Conservation (phyloP, 371 early-diverging fungal species). For the Mortierella sp. region DNA sequence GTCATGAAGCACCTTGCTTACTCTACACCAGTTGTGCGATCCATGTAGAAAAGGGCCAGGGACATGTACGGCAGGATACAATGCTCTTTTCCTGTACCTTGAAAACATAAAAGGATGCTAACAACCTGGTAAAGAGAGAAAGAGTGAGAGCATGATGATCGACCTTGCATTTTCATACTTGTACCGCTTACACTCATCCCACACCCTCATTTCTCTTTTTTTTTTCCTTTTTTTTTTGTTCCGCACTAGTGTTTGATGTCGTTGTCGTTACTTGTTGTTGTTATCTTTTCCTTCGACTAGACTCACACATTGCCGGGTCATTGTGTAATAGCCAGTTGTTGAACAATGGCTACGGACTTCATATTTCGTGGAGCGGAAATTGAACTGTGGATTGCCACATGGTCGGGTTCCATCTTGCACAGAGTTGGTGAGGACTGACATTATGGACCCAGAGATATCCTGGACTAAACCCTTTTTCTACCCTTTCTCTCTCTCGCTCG, state of each 20-base stretch:
- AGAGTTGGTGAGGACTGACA: slow-evolving; percentile 1
- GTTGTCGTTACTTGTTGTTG: neutral
- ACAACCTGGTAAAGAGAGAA: neutral
- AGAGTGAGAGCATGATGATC: neutral
- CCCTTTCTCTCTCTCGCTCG: neutral
- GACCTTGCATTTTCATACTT: neutral
- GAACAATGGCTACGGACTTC: too few species aligned
- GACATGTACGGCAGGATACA: too few species aligned
- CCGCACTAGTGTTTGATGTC: neutral
- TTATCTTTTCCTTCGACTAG: neutral
- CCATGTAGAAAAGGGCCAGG: neutral
- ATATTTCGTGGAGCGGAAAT: neutral
- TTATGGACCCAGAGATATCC: neutral
- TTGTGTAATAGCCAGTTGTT: neutral
- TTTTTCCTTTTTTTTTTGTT: neutral
- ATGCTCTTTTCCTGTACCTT: neutral
- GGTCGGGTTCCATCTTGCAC: neutral
- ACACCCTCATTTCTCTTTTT: neutral
- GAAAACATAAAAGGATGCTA: neutral
- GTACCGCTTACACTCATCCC: neutral
- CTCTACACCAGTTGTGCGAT: neutral
- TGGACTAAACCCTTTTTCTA: neutral
- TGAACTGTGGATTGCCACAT: neutral
- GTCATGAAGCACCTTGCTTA: neutral
- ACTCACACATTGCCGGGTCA: neutral